Base-by-base conservation (phyloP, 495 filamentous ascomycete species). In the Neurospora sp. region DNA sequence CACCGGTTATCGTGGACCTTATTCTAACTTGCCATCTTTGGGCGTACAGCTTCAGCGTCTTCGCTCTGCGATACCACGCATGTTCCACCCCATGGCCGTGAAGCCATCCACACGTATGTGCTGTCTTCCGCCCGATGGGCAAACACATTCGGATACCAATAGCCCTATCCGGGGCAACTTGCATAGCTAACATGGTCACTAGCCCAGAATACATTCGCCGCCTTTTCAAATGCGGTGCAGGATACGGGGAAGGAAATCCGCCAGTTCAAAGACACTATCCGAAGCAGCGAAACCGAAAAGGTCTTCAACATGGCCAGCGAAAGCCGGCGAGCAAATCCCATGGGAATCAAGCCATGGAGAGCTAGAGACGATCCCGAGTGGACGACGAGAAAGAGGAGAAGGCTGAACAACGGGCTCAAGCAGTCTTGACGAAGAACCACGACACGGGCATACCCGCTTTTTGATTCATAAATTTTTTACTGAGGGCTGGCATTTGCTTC, bases 301-400 rank as follows among this genome's bases (percentile, higher is more conserved):
- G 78, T 83, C 39, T 75, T 88, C 12, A 74, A 81, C 2, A 78
- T 81, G 20, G 84, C 82, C 2, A 79, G 73, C 37, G 79, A 83
- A 71, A 87, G 86, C 73, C 81, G 81, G 38, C 79, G 79, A 69
- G 78, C 81, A 35, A 84, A 85, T 65, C 82, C 84, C 0, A 79
- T 80, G 61, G 85, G 83, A 16, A 85, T 88, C 70, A 85, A 81
- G 74, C 81, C 82, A 39, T 89, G 87, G 86, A 78, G 77, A 27
- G 79, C 83, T 4, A 80, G 76, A 27, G 84, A 88, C 9, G 79
- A 88, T 72, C 84, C 86, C 0, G 81, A 84, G 44, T 87, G 86
- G 86, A 76, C 82, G 35, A 17, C 44, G 27, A 73, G 69, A 37
- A 73, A 68, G 10, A 65, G 53, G 53, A 40, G 40, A 48, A 44